Percentiles rank a stretch among this genome's conserved stretches.
These are phyloP conservation scores for Elsinoe batatas DNA, from an alignment of 2,329 filamentous ascomycete genomes.

Conservation along the genomic window DNA sequence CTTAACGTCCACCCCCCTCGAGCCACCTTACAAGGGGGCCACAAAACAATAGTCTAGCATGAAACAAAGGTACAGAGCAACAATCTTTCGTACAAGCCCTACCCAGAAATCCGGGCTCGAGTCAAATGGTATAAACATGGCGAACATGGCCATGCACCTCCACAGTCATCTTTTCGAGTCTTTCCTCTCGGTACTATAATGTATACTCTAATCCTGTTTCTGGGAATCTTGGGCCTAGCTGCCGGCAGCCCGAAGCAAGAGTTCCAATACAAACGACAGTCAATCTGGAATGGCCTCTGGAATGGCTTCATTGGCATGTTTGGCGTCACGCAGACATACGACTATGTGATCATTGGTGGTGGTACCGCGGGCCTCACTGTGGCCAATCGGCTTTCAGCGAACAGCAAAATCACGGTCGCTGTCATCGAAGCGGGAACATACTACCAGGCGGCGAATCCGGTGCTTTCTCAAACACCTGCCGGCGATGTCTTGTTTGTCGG, in stretches of 20 bases:
- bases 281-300: background rate
- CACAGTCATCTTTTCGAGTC: background rate
- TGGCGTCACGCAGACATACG: slow-evolving; percentile 15
- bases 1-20: background rate
- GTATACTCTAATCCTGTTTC: background rate
- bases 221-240: background rate
- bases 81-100: no score
- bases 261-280: background rate
- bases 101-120: no score
- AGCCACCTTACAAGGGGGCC: background rate
- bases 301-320: background rate
- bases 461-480: slow-evolving; percentile 10
- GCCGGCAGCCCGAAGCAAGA: background rate
- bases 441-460: slow-evolving; percentile 16
- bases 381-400: slow-evolving; percentile 18
- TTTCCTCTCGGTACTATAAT: background rate
- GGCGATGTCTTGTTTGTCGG: slow-evolving; percentile 2
- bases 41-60: background rate
- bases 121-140: no score
- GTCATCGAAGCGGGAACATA: slow-evolving; percentile 22
- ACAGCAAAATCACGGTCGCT: slow-evolving; percentile 17
- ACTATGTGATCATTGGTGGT: slow-evolving; percentile 20
- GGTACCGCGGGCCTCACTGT: slow-evolving; percentile 19
- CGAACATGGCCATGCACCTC: no score
- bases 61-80: background rate